Evolutionary conservation across 2,329 filamentous ascomycete genomes (phyloP).

Genomic region (Penicillium vulpinum): DNA sequence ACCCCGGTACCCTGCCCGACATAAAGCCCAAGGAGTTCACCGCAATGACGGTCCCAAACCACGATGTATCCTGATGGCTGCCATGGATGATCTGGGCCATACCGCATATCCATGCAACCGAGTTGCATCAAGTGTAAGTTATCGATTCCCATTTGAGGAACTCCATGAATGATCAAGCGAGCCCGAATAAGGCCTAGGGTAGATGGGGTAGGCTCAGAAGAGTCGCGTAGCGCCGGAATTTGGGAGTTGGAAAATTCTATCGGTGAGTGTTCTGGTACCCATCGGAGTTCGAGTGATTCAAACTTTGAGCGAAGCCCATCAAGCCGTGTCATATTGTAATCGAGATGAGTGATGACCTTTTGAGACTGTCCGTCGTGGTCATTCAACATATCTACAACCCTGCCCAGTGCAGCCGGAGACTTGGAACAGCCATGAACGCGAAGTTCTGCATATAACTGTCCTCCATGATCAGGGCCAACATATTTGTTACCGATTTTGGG

Average conservation of each 20-base stretch:
- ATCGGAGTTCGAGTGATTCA: slow-evolving; percentile 27
- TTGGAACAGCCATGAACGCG: slow-evolving; percentile 32
- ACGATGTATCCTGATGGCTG: slow-evolving; percentile 38
- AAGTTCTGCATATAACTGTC: slow-evolving; percentile 31
- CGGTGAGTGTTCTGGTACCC: slow-evolving; percentile 37
- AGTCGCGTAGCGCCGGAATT: slow-evolving; percentile 14
- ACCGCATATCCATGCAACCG: slow-evolving; percentile 34
- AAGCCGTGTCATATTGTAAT: not conserved
- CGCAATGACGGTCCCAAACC: slow-evolving; percentile 36
- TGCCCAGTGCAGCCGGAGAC: slow-evolving; percentile 27
- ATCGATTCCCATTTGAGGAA: slow-evolving; percentile 19
- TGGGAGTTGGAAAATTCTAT: slow-evolving; percentile 29
- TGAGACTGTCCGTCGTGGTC: slow-evolving; percentile 33
- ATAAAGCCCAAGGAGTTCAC: slow-evolving; percentile 33
- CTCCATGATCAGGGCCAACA: slow-evolving; percentile 23
- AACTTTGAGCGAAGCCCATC: not conserved
- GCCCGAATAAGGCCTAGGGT: slow-evolving; percentile 37
- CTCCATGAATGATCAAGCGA: slow-evolving; percentile 22
- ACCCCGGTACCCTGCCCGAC: slow-evolving; percentile 27
- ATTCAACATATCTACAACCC: slow-evolving; percentile 34
- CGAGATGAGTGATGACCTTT: slow-evolving; percentile 2
- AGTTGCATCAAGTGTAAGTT: slow-evolving; percentile 40
- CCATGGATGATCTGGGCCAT: slow-evolving; percentile 23
- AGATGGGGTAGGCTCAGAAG: slow-evolving; percentile 17
- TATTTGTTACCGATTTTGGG: slow-evolving; percentile 28